phyloP scores from a whole-genome alignment of 2,329 filamentous ascomycete species.

The Thelonectria discophora region DNA sequence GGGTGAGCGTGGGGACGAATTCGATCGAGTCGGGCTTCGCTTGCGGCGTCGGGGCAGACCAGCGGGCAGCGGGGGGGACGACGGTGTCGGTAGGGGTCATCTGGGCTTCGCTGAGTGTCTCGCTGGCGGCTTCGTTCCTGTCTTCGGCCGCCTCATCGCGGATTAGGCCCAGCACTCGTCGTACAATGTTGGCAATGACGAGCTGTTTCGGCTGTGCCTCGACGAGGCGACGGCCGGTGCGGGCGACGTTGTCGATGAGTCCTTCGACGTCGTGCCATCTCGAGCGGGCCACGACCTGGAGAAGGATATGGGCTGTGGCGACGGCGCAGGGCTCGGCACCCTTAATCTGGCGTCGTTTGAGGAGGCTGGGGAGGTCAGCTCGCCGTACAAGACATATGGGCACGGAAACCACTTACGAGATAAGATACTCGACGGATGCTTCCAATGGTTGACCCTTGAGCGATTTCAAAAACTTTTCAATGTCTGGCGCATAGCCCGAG shows the following conservation, averaged over 20 bases:
- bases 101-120: slow-evolving; percentile 62
- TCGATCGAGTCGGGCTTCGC: slow-evolving; percentile 48
- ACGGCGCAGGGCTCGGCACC: slow-evolving; percentile 89
- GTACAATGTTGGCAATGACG: slow-evolving; percentile 92
- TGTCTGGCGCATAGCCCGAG: slow-evolving; percentile 67
- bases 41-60: slow-evolving; percentile 45
- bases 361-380: slow-evolving; percentile 63
- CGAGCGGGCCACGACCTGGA: slow-evolving; percentile 84
- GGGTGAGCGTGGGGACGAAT: slow-evolving; percentile 41
- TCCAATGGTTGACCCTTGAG: slow-evolving; percentile 81
- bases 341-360: slow-evolving; percentile 90
- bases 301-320: slow-evolving; percentile 87
- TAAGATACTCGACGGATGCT: slow-evolving; percentile 82
- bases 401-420: slow-evolving; percentile 69
- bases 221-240: slow-evolving; percentile 79
- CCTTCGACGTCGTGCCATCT: slow-evolving; percentile 80
- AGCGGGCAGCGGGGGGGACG: slow-evolving; percentile 42
- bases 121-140: slow-evolving; percentile 69
- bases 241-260: slow-evolving; percentile 81
- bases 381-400: neutral
- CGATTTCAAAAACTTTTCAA: slow-evolving; percentile 81
- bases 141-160: slow-evolving; percentile 90
- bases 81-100: slow-evolving; percentile 53
- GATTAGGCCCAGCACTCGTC: slow-evolving; percentile 88
- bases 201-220: slow-evolving; percentile 90